Percentiles rank a stretch among this genome's conserved stretches.
These are phyloP conservation scores for Glycine tomentella DNA, from an alignment of 306 rosid genomes.

Conservation along the genomic window DNA sequence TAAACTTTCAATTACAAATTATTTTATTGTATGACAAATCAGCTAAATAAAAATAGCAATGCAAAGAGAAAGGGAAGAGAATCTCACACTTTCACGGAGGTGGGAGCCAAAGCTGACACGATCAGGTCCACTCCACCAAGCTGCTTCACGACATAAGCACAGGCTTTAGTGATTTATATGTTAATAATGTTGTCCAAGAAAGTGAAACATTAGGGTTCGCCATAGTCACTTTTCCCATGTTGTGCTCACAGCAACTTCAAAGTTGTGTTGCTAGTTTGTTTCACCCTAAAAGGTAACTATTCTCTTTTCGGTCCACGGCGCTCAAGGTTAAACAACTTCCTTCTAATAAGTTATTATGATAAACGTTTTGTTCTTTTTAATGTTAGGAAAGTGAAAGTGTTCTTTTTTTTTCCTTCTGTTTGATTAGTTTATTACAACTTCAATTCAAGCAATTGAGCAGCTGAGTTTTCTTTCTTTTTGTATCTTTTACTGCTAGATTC, in stretches of 20 bases:
- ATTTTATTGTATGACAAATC: no score
- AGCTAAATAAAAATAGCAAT: no score
- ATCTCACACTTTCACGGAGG: not conserved
- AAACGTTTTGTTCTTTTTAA: not conserved
- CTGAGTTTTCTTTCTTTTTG: no score
- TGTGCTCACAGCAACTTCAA: constrained; percentile 15
- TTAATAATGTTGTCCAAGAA: constrained; percentile 42
- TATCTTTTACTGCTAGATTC: no score
- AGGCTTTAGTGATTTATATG: constrained; percentile 45
- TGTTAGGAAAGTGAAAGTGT: not conserved
- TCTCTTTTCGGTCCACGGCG: constrained; percentile 21
- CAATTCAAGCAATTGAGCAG: no score
- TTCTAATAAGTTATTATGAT: not conserved
- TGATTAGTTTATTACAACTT: not conserved
- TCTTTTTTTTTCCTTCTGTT: not conserved
- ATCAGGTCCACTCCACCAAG: constrained; percentile 1
- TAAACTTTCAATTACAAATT: no score
- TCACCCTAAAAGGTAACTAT: not conserved
- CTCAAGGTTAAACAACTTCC: not conserved
- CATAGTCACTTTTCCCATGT: constrained; percentile 24
- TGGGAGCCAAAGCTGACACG: constrained; percentile 31
- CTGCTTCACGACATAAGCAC: constrained; percentile 31
- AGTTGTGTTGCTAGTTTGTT: constrained; percentile 7
- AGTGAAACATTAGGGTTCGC: constrained; percentile 42
- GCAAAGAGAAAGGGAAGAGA: not conserved